Conservation (phyloP, 2,329 filamentous ascomycete genomes). For the Kalaharituber pfeilii region DNA sequence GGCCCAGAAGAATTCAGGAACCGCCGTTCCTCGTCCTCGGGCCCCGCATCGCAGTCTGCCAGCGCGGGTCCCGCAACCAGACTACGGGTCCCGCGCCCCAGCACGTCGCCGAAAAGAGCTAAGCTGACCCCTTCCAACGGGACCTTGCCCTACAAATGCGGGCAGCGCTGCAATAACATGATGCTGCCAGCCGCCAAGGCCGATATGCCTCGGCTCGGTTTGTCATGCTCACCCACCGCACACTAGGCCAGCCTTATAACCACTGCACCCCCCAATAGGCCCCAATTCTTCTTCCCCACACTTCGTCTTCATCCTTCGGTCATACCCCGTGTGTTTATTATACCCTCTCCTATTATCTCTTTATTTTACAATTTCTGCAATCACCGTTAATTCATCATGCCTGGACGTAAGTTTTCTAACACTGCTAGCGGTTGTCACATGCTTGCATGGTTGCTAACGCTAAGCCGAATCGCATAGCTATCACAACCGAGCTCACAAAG, state of each 20-base stretch:
- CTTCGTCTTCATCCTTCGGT: not conserved
- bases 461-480: slow-evolving; percentile 27
- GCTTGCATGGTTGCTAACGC: not conserved
- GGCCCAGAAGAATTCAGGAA: too few relatives aligned
- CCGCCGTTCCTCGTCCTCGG: too few relatives aligned
- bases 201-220: not conserved
- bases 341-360: not conserved
- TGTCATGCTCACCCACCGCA: not conserved
- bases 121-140: too few relatives aligned
- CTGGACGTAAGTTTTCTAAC: not conserved
- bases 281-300: not conserved
- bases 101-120: too few relatives aligned
- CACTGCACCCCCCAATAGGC: not conserved
- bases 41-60: too few relatives aligned
- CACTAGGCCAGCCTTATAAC: not conserved
- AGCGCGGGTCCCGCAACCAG: too few relatives aligned
- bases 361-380: not conserved
- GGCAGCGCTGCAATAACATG: too few relatives aligned
- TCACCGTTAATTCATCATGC: not conserved
- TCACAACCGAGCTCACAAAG: slow-evolving; percentile 85
- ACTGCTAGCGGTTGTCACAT: not conserved
- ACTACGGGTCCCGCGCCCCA: too few relatives aligned
- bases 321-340: not conserved
- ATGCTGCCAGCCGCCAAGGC: not conserved
- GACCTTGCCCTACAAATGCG: too few relatives aligned